Conservation (phyloP, 176 grass and related monocot species). For the Phoenix dactylifera region DNA sequence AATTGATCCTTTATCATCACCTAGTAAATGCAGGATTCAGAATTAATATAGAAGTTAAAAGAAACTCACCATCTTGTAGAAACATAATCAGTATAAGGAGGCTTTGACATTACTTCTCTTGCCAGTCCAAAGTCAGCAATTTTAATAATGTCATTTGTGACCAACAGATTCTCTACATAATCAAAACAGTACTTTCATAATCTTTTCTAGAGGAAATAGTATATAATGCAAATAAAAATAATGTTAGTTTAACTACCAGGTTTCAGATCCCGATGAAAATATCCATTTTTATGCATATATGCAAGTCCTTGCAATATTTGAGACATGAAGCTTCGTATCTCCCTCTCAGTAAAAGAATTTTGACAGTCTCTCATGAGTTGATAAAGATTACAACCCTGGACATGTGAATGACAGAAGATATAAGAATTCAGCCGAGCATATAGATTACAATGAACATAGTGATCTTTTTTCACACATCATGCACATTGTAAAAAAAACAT, state of each 20-base stretch:
- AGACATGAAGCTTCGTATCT: slow-evolving; percentile 53
- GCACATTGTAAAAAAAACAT: too few relatives aligned
- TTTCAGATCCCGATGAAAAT: slow-evolving; percentile 91
- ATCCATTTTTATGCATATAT: slow-evolving; percentile 90
- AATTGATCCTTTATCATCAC: not conserved
- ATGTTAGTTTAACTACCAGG: slow-evolving; percentile 50
- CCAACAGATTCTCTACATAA: slow-evolving; percentile 67
- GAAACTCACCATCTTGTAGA: slow-evolving; percentile 86
- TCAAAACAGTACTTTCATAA: slow-evolving; percentile 7
- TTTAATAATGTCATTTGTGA: slow-evolving; percentile 58
- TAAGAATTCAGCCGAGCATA: slow-evolving; percentile 2
- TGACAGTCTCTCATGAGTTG: slow-evolving; percentile 65
- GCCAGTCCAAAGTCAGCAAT: slow-evolving; percentile 96
- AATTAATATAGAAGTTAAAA: not conserved
- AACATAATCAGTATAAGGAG: slow-evolving; percentile 97
- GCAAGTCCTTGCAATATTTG: slow-evolving; percentile 83
- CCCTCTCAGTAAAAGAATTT: slow-evolving; percentile 45
- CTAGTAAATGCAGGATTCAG: not conserved
- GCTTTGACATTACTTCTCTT: slow-evolving; percentile 71
- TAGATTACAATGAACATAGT: too few relatives aligned
- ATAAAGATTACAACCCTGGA: slow-evolving; percentile 65
- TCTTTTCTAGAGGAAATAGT: not conserved
- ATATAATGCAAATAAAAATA: slow-evolving; percentile 10
- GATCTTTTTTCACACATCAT: too few relatives aligned
- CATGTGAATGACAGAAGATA: not conserved